Evolutionary conservation across 2,329 filamentous ascomycete genomes (phyloP).

Genomic region (Ascosphaera acerosa): DNA sequence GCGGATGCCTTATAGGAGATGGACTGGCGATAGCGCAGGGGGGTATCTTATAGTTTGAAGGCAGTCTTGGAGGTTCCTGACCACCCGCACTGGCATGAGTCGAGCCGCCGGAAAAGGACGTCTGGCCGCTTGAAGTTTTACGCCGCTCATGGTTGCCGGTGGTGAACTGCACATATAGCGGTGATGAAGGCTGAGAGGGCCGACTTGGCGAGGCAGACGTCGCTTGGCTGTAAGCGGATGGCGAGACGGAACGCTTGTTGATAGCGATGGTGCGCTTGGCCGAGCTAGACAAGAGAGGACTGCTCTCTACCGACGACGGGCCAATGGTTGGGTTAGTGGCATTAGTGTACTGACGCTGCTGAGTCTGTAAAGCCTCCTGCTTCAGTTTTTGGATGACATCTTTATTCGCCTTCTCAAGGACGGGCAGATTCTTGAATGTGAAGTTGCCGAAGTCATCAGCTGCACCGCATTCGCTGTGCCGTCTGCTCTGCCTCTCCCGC

Average conservation of each 20-base stretch:
- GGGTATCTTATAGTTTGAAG: constrained; percentile 24
- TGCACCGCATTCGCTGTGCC: constrained; percentile 70
- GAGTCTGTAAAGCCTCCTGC: constrained; percentile 59
- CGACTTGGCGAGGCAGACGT: constrained; percentile 80
- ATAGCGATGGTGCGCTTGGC: constrained; percentile 63
- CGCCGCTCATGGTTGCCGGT: constrained; percentile 60
- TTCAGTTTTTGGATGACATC: constrained; percentile 93
- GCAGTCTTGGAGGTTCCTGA: constrained; percentile 43
- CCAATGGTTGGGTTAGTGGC: constrained; percentile 12
- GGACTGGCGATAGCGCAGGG: constrained; percentile 21
- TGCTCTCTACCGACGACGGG: constrained; percentile 48
- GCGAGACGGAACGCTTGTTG: constrained; percentile 69
- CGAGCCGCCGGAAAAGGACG: not conserved
- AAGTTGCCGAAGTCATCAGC: constrained; percentile 92
- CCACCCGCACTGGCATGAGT: constrained; percentile 13
- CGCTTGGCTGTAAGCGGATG: constrained; percentile 50
- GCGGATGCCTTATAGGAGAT: constrained; percentile 26
- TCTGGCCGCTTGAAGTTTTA: constrained; percentile 40
- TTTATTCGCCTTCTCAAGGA: constrained; percentile 94
- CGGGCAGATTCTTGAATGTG: constrained; percentile 88
- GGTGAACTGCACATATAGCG: constrained; percentile 88
- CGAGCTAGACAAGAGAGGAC: constrained; percentile 54
- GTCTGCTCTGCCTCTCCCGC: constrained; percentile 62
- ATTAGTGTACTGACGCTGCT: constrained; percentile 23
- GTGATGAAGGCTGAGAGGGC: constrained; percentile 61